phyloP scores from a whole-genome alignment of 192 early-diverging fungal genomes.

The Backusella mclennaniae region DNA sequence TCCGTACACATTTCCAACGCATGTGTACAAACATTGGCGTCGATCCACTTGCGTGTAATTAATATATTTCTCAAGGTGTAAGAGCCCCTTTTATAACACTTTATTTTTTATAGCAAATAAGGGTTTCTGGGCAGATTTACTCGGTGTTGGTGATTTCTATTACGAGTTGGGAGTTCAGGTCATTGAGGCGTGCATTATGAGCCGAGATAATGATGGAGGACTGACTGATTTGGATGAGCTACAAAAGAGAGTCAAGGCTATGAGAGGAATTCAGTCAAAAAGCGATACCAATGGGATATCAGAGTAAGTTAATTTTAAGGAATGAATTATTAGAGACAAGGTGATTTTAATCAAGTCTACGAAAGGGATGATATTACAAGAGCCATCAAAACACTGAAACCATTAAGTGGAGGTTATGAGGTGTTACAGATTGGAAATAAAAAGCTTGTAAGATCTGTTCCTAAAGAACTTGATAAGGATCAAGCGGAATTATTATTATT shows the following conservation, averaged over 20 bases:
- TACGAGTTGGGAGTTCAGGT: slow-evolving; percentile 95
- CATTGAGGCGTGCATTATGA: slow-evolving; percentile 85
- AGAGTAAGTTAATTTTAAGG: slow-evolving; percentile 9
- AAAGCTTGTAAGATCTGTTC: slow-evolving; percentile 87
- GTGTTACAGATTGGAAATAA: slow-evolving; percentile 76
- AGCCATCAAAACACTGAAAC: slow-evolving; percentile 80
- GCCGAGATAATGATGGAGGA: slow-evolving; percentile 84
- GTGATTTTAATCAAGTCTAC: not conserved
- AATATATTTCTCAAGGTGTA: not conserved
- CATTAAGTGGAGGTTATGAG: slow-evolving; percentile 89
- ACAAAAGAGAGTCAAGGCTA: slow-evolving; percentile 62
- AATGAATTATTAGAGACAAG: not conserved
- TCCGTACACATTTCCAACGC: slow-evolving; percentile 86
- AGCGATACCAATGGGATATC: slow-evolving; percentile 32
- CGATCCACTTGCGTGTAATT: slow-evolving; percentile 85
- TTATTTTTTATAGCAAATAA: slow-evolving; percentile 70
- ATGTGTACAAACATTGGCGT: slow-evolving; percentile 95
- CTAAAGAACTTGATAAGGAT: slow-evolving; percentile 86
- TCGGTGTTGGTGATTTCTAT: slow-evolving; percentile 97
- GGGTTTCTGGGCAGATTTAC: slow-evolving; percentile 91
- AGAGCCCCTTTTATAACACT: not conserved
- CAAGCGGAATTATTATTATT: slow-evolving; percentile 64
- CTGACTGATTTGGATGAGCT: slow-evolving; percentile 86
- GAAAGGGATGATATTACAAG: slow-evolving; percentile 83
- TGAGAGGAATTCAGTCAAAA: slow-evolving; percentile 49